Evolutionary conservation across 169 alveolate genomes (phyloP).

Genomic region (Plasmodium berghei): DNA sequence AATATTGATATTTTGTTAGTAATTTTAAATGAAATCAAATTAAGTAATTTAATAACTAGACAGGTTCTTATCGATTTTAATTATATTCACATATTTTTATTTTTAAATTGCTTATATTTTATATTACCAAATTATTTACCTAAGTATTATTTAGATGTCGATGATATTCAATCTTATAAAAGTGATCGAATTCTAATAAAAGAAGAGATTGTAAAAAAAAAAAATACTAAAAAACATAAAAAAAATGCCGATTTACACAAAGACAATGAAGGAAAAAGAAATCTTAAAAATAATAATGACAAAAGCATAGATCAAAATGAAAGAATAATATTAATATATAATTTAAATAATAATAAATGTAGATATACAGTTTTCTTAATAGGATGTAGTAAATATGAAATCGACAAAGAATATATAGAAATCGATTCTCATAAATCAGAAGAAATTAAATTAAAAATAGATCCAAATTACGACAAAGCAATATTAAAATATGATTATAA

Average conservation of each 20-base stretch:
- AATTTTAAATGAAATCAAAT: conserved; percentile 48
- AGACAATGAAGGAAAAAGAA: conserved; percentile 2
- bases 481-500: conserved; percentile 4
- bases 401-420: conserved; percentile 14
- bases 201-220: conserved; percentile 16
- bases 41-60: conserved; percentile 36
- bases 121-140: conserved; percentile 68
- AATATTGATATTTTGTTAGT: conserved; percentile 41
- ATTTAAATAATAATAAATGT: conserved; percentile 48
- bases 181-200: conserved; percentile 17
- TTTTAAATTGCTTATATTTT: conserved; percentile 45
- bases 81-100: conserved; percentile 53
- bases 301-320: not conserved
- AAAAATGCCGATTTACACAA: not conserved
- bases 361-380: conserved; percentile 43
- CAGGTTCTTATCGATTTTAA: conserved; percentile 45
- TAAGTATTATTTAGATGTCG: conserved; percentile 37
- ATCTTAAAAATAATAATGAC: not conserved
- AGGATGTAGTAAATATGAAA: conserved; percentile 46
- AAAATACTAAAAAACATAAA: not conserved
- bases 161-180: conserved; percentile 47
- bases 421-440: conserved; percentile 48
- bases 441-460: conserved; percentile 53
- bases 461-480: conserved; percentile 28
- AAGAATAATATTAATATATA: conserved; percentile 49